Percentiles rank a stretch among this genome's conserved stretches.
phyloP scores from a whole-genome alignment of 2,329 filamentous ascomycete genomes.

The Amphichorda felina region DNA sequence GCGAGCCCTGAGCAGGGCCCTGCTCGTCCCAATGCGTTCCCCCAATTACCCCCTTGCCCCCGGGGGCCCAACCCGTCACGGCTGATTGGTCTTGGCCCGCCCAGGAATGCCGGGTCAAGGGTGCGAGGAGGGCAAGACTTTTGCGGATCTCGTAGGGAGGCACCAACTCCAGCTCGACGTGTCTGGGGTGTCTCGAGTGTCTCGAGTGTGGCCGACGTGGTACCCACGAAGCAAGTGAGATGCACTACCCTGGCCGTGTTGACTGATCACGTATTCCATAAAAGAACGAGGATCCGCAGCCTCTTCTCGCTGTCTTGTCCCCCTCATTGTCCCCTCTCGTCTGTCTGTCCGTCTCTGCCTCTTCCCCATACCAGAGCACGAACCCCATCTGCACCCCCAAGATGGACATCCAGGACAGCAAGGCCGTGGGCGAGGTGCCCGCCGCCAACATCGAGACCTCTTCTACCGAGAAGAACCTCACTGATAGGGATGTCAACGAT shows the following conservation, averaged over 20 bases:
- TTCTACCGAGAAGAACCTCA: slow-evolving; percentile 1
- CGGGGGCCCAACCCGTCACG: too few relatives aligned
- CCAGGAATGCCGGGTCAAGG: neutral
- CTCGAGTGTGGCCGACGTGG: neutral
- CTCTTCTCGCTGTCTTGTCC: too few relatives aligned
- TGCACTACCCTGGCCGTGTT: neutral
- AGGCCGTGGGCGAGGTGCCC: neutral
- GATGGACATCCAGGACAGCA: neutral
- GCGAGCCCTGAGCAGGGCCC: too few relatives aligned
- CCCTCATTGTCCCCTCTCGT: neutral
- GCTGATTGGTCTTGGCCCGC: neutral
- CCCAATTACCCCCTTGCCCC: too few relatives aligned
- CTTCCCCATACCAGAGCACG: neutral
- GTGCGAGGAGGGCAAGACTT: neutral
- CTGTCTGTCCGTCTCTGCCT: neutral
- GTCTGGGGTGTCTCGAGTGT: neutral
- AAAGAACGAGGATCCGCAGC: too few relatives aligned
- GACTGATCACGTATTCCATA: neutral
- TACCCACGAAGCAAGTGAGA: neutral
- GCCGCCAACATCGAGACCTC: slow-evolving; percentile 1
- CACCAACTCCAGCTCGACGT: too few relatives aligned
- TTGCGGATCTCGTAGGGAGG: neutral
- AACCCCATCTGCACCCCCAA: neutral
- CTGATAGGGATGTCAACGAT: neutral
- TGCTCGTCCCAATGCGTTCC: too few relatives aligned